Base-by-base conservation (phyloP, 306 rosid genomes). In the Dryas alaskensis region DNA sequence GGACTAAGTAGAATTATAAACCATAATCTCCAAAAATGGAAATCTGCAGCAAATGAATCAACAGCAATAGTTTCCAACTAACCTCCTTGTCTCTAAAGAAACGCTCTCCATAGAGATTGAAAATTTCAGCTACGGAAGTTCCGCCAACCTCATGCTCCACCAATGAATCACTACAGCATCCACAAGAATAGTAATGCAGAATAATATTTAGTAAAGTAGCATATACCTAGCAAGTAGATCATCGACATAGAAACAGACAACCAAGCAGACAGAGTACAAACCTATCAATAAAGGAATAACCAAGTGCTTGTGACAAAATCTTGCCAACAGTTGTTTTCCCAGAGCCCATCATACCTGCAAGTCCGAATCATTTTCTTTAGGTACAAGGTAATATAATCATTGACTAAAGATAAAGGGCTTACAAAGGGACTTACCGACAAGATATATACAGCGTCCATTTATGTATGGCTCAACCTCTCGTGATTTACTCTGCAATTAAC, bases 321-420 rank as follows among this genome's bases (percentile, higher is more conserved):
- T 87, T 92, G 79, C 99, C 99, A 25, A 94, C 90, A 13, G 99
- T 94, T 46, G 99, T 94, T 87, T 94, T 94, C 77, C 99, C 99
- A 58, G 99, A 94, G 57, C 99, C 99, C 99, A 92, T 94, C 99
- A 94, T 94, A 82, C 99, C 99, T 94, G 87, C 84, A 81, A 74
- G 71, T 75, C 78, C 73, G 67, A 76, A 73, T 50, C 69, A 80
- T 57, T 75, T 78, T 39, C 65, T 14, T 71, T 2, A 76, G 74
- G 74, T 62, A 60, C 48, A 65, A 50, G 42, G 58, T 65, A 68
- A 75, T 68, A 61, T 51, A 13, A 66, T 52, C 61, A 58, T 69
- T 22, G 58, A 76, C 52, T 53, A 45, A 42, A 75, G 71, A 76
- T 39, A 46, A 81, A 81, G 71, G 45, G 70, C 76, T 58, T 76